Conservation (phyloP, 1,284 basidiomycete genomes). For the Rhodotorula mucilaginosa region DNA sequence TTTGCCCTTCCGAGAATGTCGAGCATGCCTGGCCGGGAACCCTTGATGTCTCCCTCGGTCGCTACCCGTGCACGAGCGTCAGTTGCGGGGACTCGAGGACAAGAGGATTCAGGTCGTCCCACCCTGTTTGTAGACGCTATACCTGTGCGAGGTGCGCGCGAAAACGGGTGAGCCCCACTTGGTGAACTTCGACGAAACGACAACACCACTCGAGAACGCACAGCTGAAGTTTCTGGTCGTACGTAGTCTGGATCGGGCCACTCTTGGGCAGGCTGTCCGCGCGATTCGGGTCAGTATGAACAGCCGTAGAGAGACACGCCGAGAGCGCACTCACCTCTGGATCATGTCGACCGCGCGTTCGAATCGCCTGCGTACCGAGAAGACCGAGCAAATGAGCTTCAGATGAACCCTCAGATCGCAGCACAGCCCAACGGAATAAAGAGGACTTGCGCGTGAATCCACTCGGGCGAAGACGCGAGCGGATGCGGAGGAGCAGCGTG, state of each 20-base stretch:
- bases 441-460: conserved; percentile 25
- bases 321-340: conserved; percentile 55
- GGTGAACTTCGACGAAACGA: not conserved
- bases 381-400: too few species aligned
- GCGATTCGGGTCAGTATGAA: not conserved
- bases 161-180: not conserved
- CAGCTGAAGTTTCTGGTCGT: conserved; percentile 92
- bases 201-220: conserved; percentile 46
- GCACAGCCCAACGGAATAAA: too few species aligned
- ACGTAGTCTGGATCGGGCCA: conserved; percentile 92
- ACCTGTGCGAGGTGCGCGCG: not conserved
- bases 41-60: conserved; percentile 79
- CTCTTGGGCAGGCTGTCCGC: conserved; percentile 70
- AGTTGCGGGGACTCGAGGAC: not conserved
- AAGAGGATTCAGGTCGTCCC: not conserved
- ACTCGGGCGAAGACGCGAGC: conserved; percentile 17
- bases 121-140: conserved; percentile 50
- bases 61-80: conserved; percentile 54
- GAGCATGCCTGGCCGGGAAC: conserved; percentile 77
- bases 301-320: not conserved
- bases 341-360: conserved; percentile 92
- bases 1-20: conserved; percentile 93
- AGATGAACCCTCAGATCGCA: too few species aligned
- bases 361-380: conserved; percentile 61
- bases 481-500: conserved; percentile 8